Conservation (phyloP, 371 early-diverging fungal genomes). For the Circinella umbellata region DNA sequence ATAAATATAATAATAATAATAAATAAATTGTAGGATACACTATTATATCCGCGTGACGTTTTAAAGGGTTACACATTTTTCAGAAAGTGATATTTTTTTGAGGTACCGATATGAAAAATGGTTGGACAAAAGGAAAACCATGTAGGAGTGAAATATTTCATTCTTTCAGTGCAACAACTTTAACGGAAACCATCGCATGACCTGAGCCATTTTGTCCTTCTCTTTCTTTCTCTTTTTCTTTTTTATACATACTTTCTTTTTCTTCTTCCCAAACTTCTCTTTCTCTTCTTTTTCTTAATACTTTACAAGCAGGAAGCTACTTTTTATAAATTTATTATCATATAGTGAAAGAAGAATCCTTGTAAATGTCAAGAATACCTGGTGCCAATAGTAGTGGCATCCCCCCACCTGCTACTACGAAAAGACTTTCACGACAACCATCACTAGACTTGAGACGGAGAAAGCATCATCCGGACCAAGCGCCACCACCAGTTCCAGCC, state of each 20-base stretch:
- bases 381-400: conserved; percentile 26
- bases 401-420: conserved; percentile 20
- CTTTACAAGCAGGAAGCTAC: neutral
- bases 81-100: neutral
- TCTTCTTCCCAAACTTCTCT: conserved; percentile 1
- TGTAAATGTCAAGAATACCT: conserved; percentile 31
- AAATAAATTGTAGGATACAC: too few relatives aligned
- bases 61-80: neutral
- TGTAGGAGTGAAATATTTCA: neutral
- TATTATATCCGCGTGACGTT: neutral
- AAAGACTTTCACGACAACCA: conserved; percentile 25
- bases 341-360: neutral
- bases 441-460: conserved; percentile 27
- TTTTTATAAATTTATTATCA: neutral
- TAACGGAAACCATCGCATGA: conserved; percentile 2
- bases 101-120: conserved; percentile 5
- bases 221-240: conserved; percentile 4
- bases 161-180: conserved; percentile 4
- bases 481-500: conserved; percentile 28
- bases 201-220: conserved; percentile 10
- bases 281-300: conserved; percentile 26
- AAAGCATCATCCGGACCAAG: conserved; percentile 23
- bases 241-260: neutral
- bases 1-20: too few relatives aligned
- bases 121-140: neutral